phyloP scores from a whole-genome alignment of 768 basidiomycete genomes.

The Lentinus tigrinus region DNA sequence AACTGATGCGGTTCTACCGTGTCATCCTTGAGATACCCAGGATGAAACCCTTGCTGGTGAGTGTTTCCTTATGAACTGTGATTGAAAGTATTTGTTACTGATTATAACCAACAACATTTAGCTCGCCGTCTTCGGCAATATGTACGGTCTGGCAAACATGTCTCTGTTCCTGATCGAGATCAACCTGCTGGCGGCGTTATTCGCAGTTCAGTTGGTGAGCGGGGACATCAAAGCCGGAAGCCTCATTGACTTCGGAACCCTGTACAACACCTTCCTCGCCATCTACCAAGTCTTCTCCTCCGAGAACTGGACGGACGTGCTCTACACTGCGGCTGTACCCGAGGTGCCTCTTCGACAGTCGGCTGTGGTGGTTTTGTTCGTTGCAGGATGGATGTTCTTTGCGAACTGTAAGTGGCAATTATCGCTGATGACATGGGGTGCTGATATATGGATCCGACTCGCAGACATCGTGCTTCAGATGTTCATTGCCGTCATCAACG shows the following conservation, averaged over 20 bases:
- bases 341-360: slow-evolving; percentile 69
- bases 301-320: slow-evolving; percentile 88
- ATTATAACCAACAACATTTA: slow-evolving; percentile 28
- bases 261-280: slow-evolving; percentile 83
- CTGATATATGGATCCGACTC: not conserved
- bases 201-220: slow-evolving; percentile 81
- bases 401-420: slow-evolving; percentile 70
- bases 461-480: slow-evolving; percentile 89
- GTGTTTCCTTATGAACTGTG: slow-evolving; percentile 24
- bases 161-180: slow-evolving; percentile 84
- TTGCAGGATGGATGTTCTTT: slow-evolving; percentile 85
- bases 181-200: slow-evolving; percentile 82
- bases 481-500: slow-evolving; percentile 97
- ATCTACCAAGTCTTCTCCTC: slow-evolving; percentile 90
- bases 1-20: slow-evolving; percentile 84
- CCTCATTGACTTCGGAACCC: slow-evolving; percentile 73
- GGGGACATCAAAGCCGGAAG: slow-evolving; percentile 63
- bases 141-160: slow-evolving; percentile 92
- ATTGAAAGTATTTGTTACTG: not conserved
- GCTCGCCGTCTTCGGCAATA: slow-evolving; percentile 89
- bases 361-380: slow-evolving; percentile 66
- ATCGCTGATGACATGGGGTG: not conserved
- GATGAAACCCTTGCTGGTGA: slow-evolving; percentile 85
- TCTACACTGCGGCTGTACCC: slow-evolving; percentile 61
- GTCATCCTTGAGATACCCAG: slow-evolving; percentile 88